These are phyloP conservation scores for Bipolaris cookei DNA, from an alignment of 2,329 filamentous ascomycete genomes.

Conservation along the genomic window DNA sequence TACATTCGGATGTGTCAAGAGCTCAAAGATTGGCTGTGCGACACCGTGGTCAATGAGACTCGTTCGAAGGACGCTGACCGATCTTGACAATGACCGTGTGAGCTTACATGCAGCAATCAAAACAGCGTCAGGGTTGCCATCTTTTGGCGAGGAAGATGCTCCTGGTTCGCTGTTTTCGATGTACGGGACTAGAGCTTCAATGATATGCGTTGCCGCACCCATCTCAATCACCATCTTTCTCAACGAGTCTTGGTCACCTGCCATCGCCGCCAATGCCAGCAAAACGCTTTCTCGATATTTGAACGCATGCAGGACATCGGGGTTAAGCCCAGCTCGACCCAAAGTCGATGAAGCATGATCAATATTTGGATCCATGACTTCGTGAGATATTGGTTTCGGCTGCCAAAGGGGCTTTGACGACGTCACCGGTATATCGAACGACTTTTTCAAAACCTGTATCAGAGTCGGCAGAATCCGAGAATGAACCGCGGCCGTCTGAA, in stretches of 20 bases:
- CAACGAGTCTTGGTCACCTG: conserved; percentile 81
- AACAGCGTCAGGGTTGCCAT: conserved; percentile 80
- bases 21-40: conserved; percentile 74
- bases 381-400: conserved; percentile 40
- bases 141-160: conserved; percentile 52
- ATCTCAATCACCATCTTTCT: conserved; percentile 82
- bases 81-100: conserved; percentile 80
- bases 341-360: conserved; percentile 44
- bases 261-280: conserved; percentile 80
- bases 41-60: conserved; percentile 86
- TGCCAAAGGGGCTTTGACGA: conserved; percentile 63
- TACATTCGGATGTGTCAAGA: conserved; percentile 75
- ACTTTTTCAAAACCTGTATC: conserved; percentile 68
- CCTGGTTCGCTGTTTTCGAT: conserved; percentile 48
- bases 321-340: conserved; percentile 45
- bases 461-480: conserved; percentile 67
- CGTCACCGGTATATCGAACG: conserved; percentile 65
- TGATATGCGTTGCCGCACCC: conserved; percentile 79
- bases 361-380: conserved; percentile 34
- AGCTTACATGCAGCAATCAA: conserved; percentile 85
- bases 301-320: conserved; percentile 71
- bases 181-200: conserved; percentile 76
- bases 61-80: conserved; percentile 82
- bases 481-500: conserved; percentile 85
- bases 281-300: conserved; percentile 77